Conservation (phyloP, 257 asterid species). For the Petunia axillaris region DNA sequence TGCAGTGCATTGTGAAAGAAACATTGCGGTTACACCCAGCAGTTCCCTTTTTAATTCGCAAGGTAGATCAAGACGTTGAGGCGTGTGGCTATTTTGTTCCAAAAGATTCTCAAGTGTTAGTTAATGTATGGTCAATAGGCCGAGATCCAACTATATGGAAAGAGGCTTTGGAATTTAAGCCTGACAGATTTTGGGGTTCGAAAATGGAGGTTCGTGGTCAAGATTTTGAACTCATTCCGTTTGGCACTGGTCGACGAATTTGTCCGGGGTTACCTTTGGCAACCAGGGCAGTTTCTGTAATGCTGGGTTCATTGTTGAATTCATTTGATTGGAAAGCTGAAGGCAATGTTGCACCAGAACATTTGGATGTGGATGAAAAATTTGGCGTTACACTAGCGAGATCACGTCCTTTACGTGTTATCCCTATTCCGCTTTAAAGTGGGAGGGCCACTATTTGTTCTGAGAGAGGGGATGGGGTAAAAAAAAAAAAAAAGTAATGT, state of each 20-base stretch:
- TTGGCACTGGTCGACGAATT: conserved; percentile 76
- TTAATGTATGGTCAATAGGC: conserved; percentile 70
- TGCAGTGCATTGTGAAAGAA: conserved; percentile 59
- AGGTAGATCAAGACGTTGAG: conserved; percentile 47
- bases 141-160: conserved; percentile 60
- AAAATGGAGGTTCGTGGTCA: conserved; percentile 59
- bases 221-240: conserved; percentile 68
- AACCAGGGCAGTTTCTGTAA: conserved; percentile 51
- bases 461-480: too few species aligned
- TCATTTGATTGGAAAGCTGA: conserved; percentile 69
- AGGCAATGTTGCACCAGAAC: conserved; percentile 41
- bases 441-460: too few species aligned
- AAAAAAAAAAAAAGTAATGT: too few species aligned
- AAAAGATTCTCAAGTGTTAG: conserved; percentile 55
- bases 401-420: conserved; percentile 51
- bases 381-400: conserved; percentile 68
- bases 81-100: conserved; percentile 56
- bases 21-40: conserved; percentile 71
- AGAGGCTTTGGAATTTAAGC: conserved; percentile 59
- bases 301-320: conserved; percentile 66
- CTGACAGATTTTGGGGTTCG: conserved; percentile 60
- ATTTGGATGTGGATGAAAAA: conserved; percentile 64
- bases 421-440: conserved; percentile 48
- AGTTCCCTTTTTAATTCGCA: conserved; percentile 66
- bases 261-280: conserved; percentile 81